Base-by-base conservation (phyloP, 495 filamentous ascomycete genomes). In the Friedmanniomyces endolithicus region DNA sequence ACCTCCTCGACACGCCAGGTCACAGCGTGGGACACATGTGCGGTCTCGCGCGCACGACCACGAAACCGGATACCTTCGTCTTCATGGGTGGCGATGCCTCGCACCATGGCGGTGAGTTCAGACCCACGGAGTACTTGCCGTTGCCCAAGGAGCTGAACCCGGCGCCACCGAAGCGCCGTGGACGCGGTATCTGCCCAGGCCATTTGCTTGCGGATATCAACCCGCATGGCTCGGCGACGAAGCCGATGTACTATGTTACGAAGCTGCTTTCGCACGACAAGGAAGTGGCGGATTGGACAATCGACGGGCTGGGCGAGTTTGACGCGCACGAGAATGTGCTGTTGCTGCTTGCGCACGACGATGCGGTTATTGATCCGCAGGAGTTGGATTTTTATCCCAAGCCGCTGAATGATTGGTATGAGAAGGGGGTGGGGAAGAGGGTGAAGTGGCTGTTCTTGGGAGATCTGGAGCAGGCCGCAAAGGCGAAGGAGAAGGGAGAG, bases 11-110 rank as follows among this genome's bases (percentile, higher is more conserved):
- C 58, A 61, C 73, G 0, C 77, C 78, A 2, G 80, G 80, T 11
- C 80, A 83, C 54, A 69, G 71, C 19, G 64, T 75, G 34, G 80
- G 80, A 0, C 80, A 85, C 60, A 69, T 82, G 1, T 75, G 73
- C 58, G 80, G 63, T 0, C 67, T 85, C 7, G 81, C 76, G 9
- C 67, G 79, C 1, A 75, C 74, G 7, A 76, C 73, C 56, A 43
- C 40, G 2, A 44, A 33, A 27, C 61, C 61, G 9, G 41, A 75
- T 34, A 76, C 73, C 16, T 82, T 79, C 63, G 67, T 82, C 58
- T 68, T 81, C 25, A 68, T 82, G 67, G 75, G 72, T 12, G 80
- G 75, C n/a, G 80, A 83, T 55, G 66, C 69, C 1, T 72, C 74
- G 31, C 79, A 83, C 55, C 72, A 78, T 57, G 64, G 67, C 6